A percentile compares a stretch with the other conserved stretches of the same genome.
Evolutionary conservation across 495 filamentous ascomycete genomes (phyloP).

Genomic region (Penicillium maclennaniae): DNA sequence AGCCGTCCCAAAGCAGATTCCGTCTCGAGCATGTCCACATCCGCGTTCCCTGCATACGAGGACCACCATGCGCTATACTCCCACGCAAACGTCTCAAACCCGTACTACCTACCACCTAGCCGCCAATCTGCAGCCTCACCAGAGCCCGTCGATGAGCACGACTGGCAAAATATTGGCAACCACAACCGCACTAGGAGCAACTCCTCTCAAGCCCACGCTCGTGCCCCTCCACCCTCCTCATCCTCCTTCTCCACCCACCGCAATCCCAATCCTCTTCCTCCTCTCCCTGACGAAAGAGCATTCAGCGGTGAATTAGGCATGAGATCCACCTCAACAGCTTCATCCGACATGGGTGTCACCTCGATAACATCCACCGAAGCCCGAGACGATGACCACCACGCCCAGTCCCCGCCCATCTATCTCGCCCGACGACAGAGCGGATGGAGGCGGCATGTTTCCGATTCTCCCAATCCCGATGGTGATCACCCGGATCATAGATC

Average conservation of each 20-base stretch:
- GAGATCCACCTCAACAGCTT: constrained; percentile 18
- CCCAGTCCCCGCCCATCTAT: constrained; percentile 10
- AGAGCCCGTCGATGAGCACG: constrained; percentile 10
- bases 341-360: constrained; percentile 20
- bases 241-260: constrained; percentile 30
- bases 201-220: constrained; percentile 15
- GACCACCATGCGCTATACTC: constrained; percentile 25
- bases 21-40: constrained; percentile 30
- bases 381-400: constrained; percentile 7
- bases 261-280: constrained; percentile 28
- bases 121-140: constrained; percentile 11
- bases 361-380: constrained; percentile 18
- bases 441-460: constrained; percentile 33
- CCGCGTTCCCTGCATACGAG: constrained; percentile 34
- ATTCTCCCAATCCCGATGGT: constrained; percentile 19
- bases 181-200: constrained; percentile 20
- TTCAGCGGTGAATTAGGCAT: constrained; percentile 5
- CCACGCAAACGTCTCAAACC: constrained; percentile 15
- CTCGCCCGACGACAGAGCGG: constrained; percentile 25
- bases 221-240: constrained; percentile 21
- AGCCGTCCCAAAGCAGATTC: constrained; percentile 25
- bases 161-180: constrained; percentile 1
- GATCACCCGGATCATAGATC: constrained; percentile 7
- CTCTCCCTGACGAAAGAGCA: constrained; percentile 24
- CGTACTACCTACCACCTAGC: constrained; percentile 20